phyloP scores from a whole-genome alignment of 441 rosid genomes.

The Adansonia madagascariensis region DNA sequence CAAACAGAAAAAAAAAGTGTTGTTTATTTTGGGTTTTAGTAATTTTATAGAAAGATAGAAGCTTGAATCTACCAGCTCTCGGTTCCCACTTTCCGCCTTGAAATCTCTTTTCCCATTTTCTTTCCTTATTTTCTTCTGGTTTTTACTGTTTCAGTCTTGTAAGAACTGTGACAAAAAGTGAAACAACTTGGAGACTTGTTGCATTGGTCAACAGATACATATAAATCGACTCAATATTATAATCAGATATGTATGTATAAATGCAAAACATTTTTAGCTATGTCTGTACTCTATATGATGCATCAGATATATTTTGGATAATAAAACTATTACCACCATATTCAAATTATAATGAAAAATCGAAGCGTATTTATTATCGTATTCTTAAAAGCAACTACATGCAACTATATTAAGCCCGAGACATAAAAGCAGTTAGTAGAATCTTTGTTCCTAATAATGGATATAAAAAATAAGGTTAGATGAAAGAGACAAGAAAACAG shows the following conservation, averaged over 20 bases:
- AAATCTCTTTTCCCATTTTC: neutral
- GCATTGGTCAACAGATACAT: neutral
- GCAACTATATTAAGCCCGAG: too few relatives aligned
- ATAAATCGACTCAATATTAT: too few relatives aligned
- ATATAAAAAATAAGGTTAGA: neutral
- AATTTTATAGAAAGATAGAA: neutral
- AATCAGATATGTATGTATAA: too few relatives aligned
- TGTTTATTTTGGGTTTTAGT: neutral
- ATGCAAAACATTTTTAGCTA: neutral
- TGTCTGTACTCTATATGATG: neutral
- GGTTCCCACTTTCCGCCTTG: neutral
- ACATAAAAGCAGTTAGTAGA: too few relatives aligned
- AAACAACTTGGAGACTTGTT: too few relatives aligned
- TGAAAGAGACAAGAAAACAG: slow-evolving; percentile 30
- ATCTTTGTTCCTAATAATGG: neutral
- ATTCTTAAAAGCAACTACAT: too few relatives aligned
- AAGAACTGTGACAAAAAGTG: neutral
- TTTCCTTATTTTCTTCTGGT: neutral
- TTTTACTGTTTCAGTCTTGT: neutral
- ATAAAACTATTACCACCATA: too few relatives aligned
- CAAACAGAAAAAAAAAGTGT: neutral
- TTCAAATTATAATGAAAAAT: neutral
- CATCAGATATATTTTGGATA: neutral
- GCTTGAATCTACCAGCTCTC: neutral
- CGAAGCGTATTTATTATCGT: too few relatives aligned